Base-by-base conservation (phyloP, 768 basidiomycete genomes). In the Rubroboletus satanas region DNA sequence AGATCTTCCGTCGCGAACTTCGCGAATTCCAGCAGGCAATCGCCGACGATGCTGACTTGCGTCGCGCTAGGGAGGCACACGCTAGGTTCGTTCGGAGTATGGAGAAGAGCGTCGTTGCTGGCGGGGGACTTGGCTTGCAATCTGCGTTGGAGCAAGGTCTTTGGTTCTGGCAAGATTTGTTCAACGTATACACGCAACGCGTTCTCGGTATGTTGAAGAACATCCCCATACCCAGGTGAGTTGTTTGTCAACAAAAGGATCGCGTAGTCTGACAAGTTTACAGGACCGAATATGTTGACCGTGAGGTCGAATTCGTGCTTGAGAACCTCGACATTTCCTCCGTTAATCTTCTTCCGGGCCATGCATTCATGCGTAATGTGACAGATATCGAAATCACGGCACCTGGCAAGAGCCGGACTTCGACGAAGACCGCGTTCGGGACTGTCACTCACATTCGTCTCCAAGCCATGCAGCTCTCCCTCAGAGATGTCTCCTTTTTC, bases 151-250 rank as follows among this genome's bases (percentile, higher is more conserved):
- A 87, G 51, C 79, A 84, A 44, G 78, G 80, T 6, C 79, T 83
- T 1, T 90, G 88, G 88, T 81, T 89, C 71, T 88, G 85, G 85
- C 80, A 85, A 66, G 92, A 94, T 56, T 56, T 92, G 7, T 85
- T 90, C 75, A 88, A 85, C 61, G 86, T 91, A 15, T 92, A 91
- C 63, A 66, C 88, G 1, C 90, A 90, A 15, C 78, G 79, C 9
- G 33, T 81, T 1, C 66, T 87, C 52, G 61, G 56, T 28, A 70
- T 79, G 63, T 57, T 88, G 65, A 80, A 81, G 60, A 79, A 81
- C 49, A 69, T 89, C 14, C 87, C 87, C 11, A 87, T 89, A 47
- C 88, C 88, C 7, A 79, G 87, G 87, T 83, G 54, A 17, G 74
- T 60, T 10, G 5, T 64, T 7, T 14, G 6, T 21, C 1, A 2